Conservation (phyloP, 495 filamentous ascomycete species). For the Aspergillus carlsbadensis region DNA sequence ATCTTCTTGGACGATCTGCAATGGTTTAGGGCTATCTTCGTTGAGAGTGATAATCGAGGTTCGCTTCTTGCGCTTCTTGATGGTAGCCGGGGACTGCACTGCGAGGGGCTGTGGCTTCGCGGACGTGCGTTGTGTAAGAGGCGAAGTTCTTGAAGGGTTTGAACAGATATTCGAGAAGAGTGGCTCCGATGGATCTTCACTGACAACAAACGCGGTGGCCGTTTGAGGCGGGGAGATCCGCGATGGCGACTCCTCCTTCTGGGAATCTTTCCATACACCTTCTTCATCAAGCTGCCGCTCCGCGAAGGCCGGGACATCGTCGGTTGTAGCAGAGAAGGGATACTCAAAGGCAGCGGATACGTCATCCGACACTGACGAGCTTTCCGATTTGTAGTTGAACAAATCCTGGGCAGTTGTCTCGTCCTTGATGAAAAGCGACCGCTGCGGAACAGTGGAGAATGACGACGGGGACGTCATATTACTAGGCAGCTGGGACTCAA, state of each 20-base stretch:
- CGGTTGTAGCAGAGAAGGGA: slow-evolving; percentile 38
- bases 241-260: slow-evolving; percentile 26
- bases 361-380: slow-evolving; percentile 41
- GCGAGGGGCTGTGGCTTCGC: slow-evolving; percentile 34
- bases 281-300: slow-evolving; percentile 36
- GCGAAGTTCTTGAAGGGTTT: slow-evolving; percentile 27
- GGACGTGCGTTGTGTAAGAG: slow-evolving; percentile 26
- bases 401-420: slow-evolving; percentile 25
- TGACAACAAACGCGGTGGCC: slow-evolving; percentile 42
- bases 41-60: slow-evolving; percentile 31
- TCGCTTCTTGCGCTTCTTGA: slow-evolving; percentile 45
- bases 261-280: slow-evolving; percentile 32
- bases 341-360: slow-evolving; percentile 35
- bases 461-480: slow-evolving; percentile 30
- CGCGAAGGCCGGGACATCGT: slow-evolving; percentile 32
- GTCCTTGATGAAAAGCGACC: slow-evolving; percentile 20
- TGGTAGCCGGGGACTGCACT: slow-evolving; percentile 35
- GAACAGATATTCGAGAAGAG: slow-evolving; percentile 19
- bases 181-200: slow-evolving; percentile 35
- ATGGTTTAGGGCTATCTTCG: slow-evolving; percentile 31
- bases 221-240: slow-evolving; percentile 27
- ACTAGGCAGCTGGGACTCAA: slow-evolving; percentile 39
- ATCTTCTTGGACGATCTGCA: slow-evolving; percentile 51
- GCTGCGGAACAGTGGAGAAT: slow-evolving; percentile 21
- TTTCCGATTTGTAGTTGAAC: slow-evolving; percentile 44